Conservation (phyloP, 257 asterid species). For the Fraxinus cuspidata region DNA sequence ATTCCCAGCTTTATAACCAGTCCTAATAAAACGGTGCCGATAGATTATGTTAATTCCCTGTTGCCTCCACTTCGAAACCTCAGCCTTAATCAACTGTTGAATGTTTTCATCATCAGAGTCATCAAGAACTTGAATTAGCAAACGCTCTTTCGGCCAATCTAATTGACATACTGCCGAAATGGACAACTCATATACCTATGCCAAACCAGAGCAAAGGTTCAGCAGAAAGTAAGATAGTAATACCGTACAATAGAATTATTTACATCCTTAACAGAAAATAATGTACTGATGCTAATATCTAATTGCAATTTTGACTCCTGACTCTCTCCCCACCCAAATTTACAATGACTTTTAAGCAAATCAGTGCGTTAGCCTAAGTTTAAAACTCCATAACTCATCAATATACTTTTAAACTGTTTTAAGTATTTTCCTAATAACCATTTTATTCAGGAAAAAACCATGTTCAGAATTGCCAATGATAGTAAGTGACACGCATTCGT, state of each 20-base stretch:
- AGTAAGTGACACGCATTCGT: background rate
- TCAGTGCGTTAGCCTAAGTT: background rate
- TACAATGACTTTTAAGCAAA: background rate
- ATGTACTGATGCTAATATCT: background rate
- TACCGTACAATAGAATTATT: background rate
- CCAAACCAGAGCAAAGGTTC: background rate
- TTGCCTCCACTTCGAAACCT: constrained; percentile 57
- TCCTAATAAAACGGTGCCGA: constrained; percentile 58
- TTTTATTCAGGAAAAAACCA: background rate
- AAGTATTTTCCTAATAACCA: background rate
- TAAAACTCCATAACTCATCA: background rate
- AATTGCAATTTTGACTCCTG: background rate
- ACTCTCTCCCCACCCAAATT: background rate
- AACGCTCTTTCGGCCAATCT: constrained; percentile 66
- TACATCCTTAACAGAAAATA: background rate
- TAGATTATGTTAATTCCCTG: constrained; percentile 62
- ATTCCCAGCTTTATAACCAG: constrained; percentile 80
- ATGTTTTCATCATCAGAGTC: constrained; percentile 61
- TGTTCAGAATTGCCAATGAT: background rate
- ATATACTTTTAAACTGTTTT: background rate
- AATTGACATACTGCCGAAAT: constrained; percentile 69
- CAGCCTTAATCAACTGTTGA: constrained; percentile 48
- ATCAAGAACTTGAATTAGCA: constrained; percentile 66
- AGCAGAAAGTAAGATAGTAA: background rate
- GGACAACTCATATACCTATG: constrained; percentile 68